Percentiles rank a stretch among this genome's conserved stretches.
Evolutionary conservation across 371 early-diverging fungal species (phyloP).

Genomic region (Ordospora colligata): DNA sequence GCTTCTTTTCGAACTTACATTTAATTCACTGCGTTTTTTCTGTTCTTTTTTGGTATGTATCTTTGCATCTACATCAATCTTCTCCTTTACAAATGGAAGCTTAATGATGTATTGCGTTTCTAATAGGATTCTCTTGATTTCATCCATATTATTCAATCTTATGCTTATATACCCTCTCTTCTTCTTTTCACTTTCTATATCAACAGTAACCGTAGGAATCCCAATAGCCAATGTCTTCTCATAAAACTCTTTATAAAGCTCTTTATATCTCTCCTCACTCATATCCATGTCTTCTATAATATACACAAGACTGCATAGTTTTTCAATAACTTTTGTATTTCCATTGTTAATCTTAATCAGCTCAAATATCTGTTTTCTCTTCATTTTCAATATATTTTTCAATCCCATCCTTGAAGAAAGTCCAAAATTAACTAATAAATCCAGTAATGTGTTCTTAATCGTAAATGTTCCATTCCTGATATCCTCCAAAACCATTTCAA

Average conservation of each 20-base stretch:
- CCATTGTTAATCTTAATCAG: not conserved
- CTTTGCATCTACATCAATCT: not conserved
- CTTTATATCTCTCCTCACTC: not conserved
- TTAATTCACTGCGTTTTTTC: not conserved
- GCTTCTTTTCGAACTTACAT: not conserved
- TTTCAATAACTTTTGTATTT: not conserved
- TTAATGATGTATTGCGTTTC: conserved; percentile 10
- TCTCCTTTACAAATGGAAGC: not conserved
- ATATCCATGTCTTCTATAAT: conserved; percentile 14
- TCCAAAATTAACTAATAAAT: conserved; percentile 19
- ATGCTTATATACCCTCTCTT: not conserved
- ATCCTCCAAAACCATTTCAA: not conserved
- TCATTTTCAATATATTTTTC: not conserved
- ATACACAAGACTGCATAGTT: conserved; percentile 10
- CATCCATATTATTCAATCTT: conserved; percentile 3
- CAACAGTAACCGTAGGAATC: not conserved
- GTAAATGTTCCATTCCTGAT: not conserved
- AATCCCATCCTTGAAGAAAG: not conserved
- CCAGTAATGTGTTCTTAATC: conserved; percentile 6
- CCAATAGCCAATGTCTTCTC: not conserved
- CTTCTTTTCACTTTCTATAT: not conserved
- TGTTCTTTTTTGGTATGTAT: not conserved
- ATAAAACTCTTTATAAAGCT: not conserved
- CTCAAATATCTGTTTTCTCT: not conserved
- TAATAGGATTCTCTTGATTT: not conserved